Evolutionary conservation across 2,329 filamentous ascomycete species (phyloP).

Genomic region (Meredithiella fracta): DNA sequence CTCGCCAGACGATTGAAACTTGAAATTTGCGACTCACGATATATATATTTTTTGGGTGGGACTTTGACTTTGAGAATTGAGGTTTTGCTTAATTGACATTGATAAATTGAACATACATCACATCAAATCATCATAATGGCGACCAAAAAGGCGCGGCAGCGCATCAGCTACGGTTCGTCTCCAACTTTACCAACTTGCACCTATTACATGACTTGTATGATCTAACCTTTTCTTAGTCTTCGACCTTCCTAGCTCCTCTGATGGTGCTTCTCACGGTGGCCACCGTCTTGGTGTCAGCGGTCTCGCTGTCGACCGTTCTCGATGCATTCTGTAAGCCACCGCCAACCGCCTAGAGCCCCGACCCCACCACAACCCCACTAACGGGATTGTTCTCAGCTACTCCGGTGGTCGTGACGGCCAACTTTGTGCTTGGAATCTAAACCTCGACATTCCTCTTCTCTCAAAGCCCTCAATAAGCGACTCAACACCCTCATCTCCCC

Average conservation of each 20-base stretch:
- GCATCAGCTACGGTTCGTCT: conserved; percentile 50
- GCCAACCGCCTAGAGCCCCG: conserved; percentile 11
- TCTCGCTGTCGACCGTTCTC: conserved; percentile 67
- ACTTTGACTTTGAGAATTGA: neutral
- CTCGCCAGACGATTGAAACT: too few relatives aligned
- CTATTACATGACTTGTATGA: neutral
- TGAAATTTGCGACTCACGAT: too few relatives aligned
- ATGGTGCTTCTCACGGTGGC: conserved; percentile 49
- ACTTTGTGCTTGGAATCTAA: conserved; percentile 87
- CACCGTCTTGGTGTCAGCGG: conserved; percentile 93
- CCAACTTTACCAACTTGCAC: conserved; percentile 9
- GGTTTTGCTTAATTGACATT: neutral
- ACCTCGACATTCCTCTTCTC: conserved; percentile 42
- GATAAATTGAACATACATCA: neutral
- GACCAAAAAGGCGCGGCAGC: conserved; percentile 35
- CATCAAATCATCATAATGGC: neutral
- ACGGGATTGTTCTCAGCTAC: conserved; percentile 43
- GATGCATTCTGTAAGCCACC: conserved; percentile 68
- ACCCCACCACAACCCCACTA: conserved; percentile 7
- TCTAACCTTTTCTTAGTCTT: conserved; percentile 29
- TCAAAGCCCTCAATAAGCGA: conserved; percentile 17
- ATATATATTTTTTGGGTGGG: too few relatives aligned
- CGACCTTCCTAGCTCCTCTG: conserved; percentile 40
- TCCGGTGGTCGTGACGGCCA: conserved; percentile 90
- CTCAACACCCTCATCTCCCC: conserved; percentile 18